Evolutionary conservation across 108 stramenopile species (phyloP), one percentile per base, ranked within the genome.

Genomic region (Conticribra weissflogii): DNA sequence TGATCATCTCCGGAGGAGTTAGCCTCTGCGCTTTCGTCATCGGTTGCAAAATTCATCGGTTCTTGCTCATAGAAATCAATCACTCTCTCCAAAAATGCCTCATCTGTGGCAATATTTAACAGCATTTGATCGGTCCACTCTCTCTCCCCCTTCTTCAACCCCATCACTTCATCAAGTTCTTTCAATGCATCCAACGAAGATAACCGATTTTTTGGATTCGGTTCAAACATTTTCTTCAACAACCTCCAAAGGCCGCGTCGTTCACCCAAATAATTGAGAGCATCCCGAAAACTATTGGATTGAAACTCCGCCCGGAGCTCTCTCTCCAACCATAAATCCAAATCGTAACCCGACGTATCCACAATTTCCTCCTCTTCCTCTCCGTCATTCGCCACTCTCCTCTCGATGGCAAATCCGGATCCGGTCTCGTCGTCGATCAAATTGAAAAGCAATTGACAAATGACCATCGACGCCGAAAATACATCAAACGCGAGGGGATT

Each of bases 171-270:
- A 18, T 84, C 51, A 36, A 79, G 68, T 50, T 68, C 71, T 25
- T 58, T 31, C 65, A 86, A 46, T 15, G 88, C 85, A 32, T 72
- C 59, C 46, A 59, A 19, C n/a, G 86, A 75, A 21, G 78, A 63
- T 5, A 83, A 67, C 16, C 91, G 76, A 46, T 67, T 69, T 57
- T 70, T 54, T 4, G 89, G 89, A 63, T 91, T 86, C 27, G 76
- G 62, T 48, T 70, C 62, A 22, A 94, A 58, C 87, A 88, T 74
- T 22, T 58, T 52, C 45, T 79, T 65, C 70, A 94, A 36, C 46
- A 94, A 63, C 8, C 63, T 48, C 92, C 92, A 94, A 22, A 91
- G 34, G 17, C 92, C 92, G 3, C 86, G 83, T 46, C 88, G 81
- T 50, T 89, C 77, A 33, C 53, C 61, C 54, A 91, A 56, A 58